Percentiles rank a stretch among this genome's conserved stretches.
phyloP scores from a whole-genome alignment of 306 rosid genomes.

The Luffa aegyptiaca region DNA sequence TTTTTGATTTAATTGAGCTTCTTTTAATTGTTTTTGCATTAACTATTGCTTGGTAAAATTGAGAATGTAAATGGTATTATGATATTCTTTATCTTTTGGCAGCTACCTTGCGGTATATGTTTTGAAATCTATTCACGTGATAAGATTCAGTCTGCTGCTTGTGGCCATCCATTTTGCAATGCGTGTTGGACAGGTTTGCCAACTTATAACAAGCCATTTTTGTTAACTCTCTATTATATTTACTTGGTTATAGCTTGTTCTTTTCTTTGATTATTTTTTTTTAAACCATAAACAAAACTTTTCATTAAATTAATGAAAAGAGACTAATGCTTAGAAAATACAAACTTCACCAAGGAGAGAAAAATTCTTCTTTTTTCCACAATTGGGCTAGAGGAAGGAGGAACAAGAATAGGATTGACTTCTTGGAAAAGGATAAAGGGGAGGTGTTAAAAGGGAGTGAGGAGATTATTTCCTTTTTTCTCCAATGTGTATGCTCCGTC shows the following conservation, averaged over 20 bases:
- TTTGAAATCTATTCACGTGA: slow-evolving; percentile 37
- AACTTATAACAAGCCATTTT: background rate
- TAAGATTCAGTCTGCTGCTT: slow-evolving; percentile 30
- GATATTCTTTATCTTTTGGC: slow-evolving; percentile 17
- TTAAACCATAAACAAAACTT: too few relatives aligned
- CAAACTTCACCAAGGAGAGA: too few relatives aligned
- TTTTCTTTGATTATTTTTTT: background rate
- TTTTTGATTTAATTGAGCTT: background rate
- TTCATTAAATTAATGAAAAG: too few relatives aligned
- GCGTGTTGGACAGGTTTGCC: slow-evolving; percentile 47
- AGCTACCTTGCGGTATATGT: slow-evolving; percentile 51
- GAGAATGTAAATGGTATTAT: background rate
- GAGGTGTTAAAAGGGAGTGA: too few relatives aligned
- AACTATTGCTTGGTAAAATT: background rate
- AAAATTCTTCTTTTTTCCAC: too few relatives aligned
- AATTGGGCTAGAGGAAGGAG: too few relatives aligned
- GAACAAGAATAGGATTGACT: too few relatives aligned
- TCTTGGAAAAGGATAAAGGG: too few relatives aligned
- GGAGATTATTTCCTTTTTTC: too few relatives aligned
- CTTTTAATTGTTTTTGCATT: background rate
- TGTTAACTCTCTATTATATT: background rate
- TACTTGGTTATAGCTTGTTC: background rate
- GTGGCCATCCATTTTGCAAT: slow-evolving; percentile 53
- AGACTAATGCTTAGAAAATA: too few relatives aligned
- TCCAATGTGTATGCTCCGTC: too few relatives aligned